A percentile compares a stretch with the other conserved stretches of the same genome.
phyloP scores from a whole-genome alignment of 345 rosid genomes.

The Pistacia vera region DNA sequence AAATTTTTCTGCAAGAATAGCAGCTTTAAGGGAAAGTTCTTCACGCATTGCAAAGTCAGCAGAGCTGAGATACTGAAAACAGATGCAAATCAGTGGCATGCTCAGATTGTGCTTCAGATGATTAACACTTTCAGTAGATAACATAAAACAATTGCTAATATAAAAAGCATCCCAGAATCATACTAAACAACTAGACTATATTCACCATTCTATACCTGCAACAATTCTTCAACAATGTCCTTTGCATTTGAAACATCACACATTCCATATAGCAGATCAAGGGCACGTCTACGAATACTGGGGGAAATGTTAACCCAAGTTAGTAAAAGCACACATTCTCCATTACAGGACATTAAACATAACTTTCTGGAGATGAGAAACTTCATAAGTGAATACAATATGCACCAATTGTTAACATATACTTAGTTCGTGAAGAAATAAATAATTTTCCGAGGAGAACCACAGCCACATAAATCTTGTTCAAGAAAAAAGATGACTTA shows the following conservation, averaged over 20 bases:
- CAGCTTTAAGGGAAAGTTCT: constrained; percentile 97
- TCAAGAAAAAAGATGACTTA: background rate
- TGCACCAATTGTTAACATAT: background rate
- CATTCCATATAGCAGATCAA: constrained; percentile 98
- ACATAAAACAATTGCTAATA: background rate
- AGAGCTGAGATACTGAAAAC: constrained; percentile 85
- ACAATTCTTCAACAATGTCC: constrained; percentile 97
- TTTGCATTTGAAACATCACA: constrained; percentile 99
- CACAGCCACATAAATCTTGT: background rate
- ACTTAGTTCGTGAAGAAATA: background rate
- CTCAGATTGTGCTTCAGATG: constrained; percentile 3
- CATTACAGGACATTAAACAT: no score
- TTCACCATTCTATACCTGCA: constrained; percentile 62
- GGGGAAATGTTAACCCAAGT: constrained; percentile 19
- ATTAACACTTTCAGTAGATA: background rate
- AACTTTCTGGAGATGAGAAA: background rate
- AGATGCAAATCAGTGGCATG: constrained; percentile 25
- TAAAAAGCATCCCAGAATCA: constrained; percentile 3
- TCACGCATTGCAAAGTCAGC: constrained; percentile 99
- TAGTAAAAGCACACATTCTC: constrained; percentile 1
- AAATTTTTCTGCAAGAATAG: constrained; percentile 99
- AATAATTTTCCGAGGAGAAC: background rate
- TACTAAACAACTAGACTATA: background rate
- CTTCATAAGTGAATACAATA: constrained; percentile 1
- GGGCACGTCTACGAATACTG: constrained; percentile 99